phyloP scores from a whole-genome alignment of 2,329 filamentous ascomycete species.

The Aspergillus oerlinghausenensis region DNA sequence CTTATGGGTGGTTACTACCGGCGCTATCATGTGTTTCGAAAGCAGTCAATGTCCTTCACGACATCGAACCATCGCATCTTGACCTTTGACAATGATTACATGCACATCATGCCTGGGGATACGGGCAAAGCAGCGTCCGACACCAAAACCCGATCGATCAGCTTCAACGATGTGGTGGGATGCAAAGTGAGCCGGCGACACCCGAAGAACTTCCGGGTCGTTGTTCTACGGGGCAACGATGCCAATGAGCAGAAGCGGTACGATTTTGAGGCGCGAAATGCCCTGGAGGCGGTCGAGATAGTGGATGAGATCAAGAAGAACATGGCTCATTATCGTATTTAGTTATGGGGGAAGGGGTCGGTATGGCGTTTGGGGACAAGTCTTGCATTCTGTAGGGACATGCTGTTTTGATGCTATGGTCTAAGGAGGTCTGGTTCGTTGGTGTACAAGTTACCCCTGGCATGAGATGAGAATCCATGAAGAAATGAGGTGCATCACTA shows the following conservation, averaged over 20 bases:
- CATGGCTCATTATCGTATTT: constrained; percentile 44
- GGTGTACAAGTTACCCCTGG: background rate
- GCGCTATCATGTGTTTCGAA: constrained; percentile 60
- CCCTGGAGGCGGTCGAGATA: constrained; percentile 57
- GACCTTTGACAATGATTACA: constrained; percentile 61
- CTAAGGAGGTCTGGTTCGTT: background rate
- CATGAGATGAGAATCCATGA: background rate
- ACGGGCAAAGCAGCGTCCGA: constrained; percentile 52
- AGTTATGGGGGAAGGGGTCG: constrained; percentile 2
- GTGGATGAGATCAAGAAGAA: constrained; percentile 61
- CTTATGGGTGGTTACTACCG: constrained; percentile 51
- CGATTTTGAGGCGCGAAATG: constrained; percentile 59
- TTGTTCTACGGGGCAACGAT: constrained; percentile 58
- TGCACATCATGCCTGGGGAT: constrained; percentile 59
- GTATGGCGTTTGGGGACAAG: background rate
- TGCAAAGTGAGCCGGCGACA: constrained; percentile 62
- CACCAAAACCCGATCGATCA: constrained; percentile 57
- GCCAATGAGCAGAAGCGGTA: constrained; percentile 62
- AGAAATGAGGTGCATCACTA: background rate
- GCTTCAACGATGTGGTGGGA: constrained; percentile 60
- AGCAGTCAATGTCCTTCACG: constrained; percentile 62
- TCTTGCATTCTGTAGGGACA: background rate
- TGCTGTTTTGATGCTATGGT: background rate
- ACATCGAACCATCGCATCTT: constrained; percentile 57
- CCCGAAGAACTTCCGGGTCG: constrained; percentile 58